A percentile compares a stretch with the other conserved stretches of the same genome.
phyloP scores from a whole-genome alignment of 495 filamentous ascomycete species.

The Aspergillus leporis region DNA sequence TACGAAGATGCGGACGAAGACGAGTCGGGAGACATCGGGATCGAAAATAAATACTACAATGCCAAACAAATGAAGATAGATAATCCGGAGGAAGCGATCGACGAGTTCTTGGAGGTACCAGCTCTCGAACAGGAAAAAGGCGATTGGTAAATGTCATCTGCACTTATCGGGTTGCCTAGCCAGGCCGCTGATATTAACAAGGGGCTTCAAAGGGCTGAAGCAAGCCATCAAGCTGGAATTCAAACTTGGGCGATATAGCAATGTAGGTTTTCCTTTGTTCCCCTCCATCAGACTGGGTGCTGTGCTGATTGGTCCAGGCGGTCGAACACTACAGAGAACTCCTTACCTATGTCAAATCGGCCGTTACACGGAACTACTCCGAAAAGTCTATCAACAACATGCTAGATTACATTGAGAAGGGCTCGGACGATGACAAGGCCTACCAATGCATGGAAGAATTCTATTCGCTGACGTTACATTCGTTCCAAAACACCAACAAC shows the following conservation, averaged over 20 bases:
- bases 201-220: constrained; percentile 96
- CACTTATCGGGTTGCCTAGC: neutral
- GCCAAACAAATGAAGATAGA: constrained; percentile 93
- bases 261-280: constrained; percentile 54
- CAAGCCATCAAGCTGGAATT: constrained; percentile 98
- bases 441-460: constrained; percentile 92
- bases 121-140: constrained; percentile 85
- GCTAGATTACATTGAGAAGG: constrained; percentile 97
- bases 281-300: constrained; percentile 4
- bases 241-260: constrained; percentile 77
- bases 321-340: constrained; percentile 95
- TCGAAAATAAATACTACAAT: constrained; percentile 99
- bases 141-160: constrained; percentile 65
- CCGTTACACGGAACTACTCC: constrained; percentile 96
- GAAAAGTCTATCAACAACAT: constrained; percentile 99
- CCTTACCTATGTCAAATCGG: constrained; percentile 94
- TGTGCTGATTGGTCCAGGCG: constrained; percentile 58
- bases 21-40: constrained; percentile 83
- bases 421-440: constrained; percentile 74
- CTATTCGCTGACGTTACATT: constrained; percentile 87
- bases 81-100: constrained; percentile 84
- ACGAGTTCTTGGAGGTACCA: constrained; percentile 86
- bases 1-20: constrained; percentile 93
- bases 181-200: constrained; percentile 31
- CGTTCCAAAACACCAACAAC: constrained; percentile 97